Base-by-base conservation (phyloP, 768 basidiomycete species). In the Pleurotus citrinopileatus region DNA sequence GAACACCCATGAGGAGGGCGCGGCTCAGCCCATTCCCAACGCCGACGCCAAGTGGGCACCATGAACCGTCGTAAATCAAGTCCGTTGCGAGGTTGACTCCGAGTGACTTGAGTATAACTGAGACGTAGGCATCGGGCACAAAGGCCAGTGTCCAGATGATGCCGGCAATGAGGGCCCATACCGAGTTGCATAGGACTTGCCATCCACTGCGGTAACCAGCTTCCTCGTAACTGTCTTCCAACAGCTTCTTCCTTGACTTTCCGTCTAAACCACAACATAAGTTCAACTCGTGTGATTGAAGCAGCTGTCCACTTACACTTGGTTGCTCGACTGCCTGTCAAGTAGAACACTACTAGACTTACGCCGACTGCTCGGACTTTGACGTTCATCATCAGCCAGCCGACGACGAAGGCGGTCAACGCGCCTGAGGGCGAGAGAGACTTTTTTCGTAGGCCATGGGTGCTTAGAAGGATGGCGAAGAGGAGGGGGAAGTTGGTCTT, bases 111-210 rank as follows among this genome's bases (percentile, higher is more conserved):
- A 60, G 42, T 4, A 71, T 10, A 19, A 51, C 54, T 1, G 77
- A 74, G 57, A 72, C 81, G 40, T 65, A 66, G 51, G 68, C 72
- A 27, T 55, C 70, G 55, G 61, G 82, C 8, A 68, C 79, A 57
- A 84, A 89, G 1, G 73, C 63, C 17, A 77, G 71, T 55, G 83
- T 83, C 92, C 92, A 94, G 0, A 78, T 44, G 34, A 82, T 65
- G 19, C 77, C 74, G 4, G 86, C 87, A 2, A 80, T 58, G 19
- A 87, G 64, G 0, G 84, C 88, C 19, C 84, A 76, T 10, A 82
- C 73, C 29, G 89, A 89, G 65, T 94, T 95, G 72, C 83, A 86
- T 8, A 95, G 68, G 19, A 94, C 94, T 70, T 96, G 94, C 73
- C 82, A 81, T 13, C 83, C 89, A 26, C 73, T 80, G 40, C 94